Base-by-base conservation (phyloP, 768 basidiomycete species). In the Termitomyces sp. region DNA sequence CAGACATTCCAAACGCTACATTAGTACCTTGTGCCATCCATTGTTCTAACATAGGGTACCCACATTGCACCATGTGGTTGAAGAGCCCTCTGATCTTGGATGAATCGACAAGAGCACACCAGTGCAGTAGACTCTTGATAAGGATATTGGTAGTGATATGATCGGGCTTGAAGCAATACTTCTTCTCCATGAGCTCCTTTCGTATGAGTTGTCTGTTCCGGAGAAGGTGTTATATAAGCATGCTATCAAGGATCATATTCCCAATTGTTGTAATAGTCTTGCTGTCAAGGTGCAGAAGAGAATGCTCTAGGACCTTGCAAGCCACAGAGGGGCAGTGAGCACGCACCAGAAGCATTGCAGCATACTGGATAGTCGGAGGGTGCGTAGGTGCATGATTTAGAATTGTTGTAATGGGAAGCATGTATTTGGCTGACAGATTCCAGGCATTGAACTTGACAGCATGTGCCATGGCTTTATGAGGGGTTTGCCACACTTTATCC, bases 121-220 rank as follows among this genome's bases (percentile, higher is more conserved):
- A n/a, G n/a, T n/a, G n/a, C n/a, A n/a, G n/a, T n/a, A n/a, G n/a
- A n/a, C n/a, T n/a, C n/a, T n/a, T n/a, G n/a, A n/a, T n/a, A 89
- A 88, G 48, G 47, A 91, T 81, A 64, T 92, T 91, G 56, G 81
- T 72, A 5, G 91, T 91, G 40, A 87, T 74, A 11, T 84, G 77
- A 66, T 92, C 89, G 11, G 85, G 82, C 11, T 65, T 65, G 65
- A 91, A 88, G 7, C 70, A 75, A 38, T 77, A 74, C 44, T 73
- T 65, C 46, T 69, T 63, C 46, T 73, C 66, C 27, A 90, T 75
- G 14, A 71, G 59, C 37, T 75, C 67, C 52, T 83, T 74, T 23
- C 77, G 74, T 19, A 85, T 70, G 17, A 78, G 69, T 45, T 77
- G 76, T 34, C 72, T 74, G 55, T 81, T 77, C 16, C 74, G 71